Evolutionary conservation across 2,329 filamentous ascomycete genomes (phyloP), one percentile per base, ranked within the genome.

Genomic region (Verticillium alfalfae): DNA sequence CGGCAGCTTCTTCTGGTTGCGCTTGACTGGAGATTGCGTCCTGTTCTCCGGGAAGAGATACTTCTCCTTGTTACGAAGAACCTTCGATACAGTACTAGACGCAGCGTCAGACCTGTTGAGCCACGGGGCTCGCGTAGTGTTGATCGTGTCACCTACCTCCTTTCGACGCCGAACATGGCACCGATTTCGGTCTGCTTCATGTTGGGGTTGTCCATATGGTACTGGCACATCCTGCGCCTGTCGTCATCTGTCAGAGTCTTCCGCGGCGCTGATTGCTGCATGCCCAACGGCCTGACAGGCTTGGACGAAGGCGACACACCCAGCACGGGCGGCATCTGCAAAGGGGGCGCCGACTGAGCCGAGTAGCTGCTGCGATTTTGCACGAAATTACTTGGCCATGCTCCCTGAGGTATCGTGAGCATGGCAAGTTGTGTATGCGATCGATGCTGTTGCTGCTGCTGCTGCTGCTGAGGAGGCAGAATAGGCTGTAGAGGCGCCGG

Each of bases 131-230:
- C 16, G 10, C 41, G 10, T 39, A 16, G 45, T 34, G 15, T 9
- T 18, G 10, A 22, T 54, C 34, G 54, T n/a, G 22, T 65, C 65
- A 61, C 79, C 74, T 88, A 98, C 95, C 95, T 98, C 89, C 95
- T 83, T 79, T 99, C 95, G 59, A 99, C 95, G 39, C 93, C 94
- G 77, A 99, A 99, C 73, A 93, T 88, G 63, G 89, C 90, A 77
- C 95, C 95, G 76, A 99, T 99, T 71, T 98, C 94, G 18, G 93
- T 95, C 78, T 99, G 95, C 77, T 97, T 97, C 56, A 92, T 88
- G 57, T 87, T 89, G 26, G 94, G 95, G 72, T 98, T 89, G 65
- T 96, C 90, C 72, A 95, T 90, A 69, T 94, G 91, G 75, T 94
- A 97, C 71, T 92, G 85, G 75, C 95, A 99, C 93, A 99, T 99